Percentiles rank a stretch among this genome's conserved stretches.
phyloP scores from a whole-genome alignment of 2,329 filamentous ascomycete species.

The Scortechinia acanthostroma region DNA sequence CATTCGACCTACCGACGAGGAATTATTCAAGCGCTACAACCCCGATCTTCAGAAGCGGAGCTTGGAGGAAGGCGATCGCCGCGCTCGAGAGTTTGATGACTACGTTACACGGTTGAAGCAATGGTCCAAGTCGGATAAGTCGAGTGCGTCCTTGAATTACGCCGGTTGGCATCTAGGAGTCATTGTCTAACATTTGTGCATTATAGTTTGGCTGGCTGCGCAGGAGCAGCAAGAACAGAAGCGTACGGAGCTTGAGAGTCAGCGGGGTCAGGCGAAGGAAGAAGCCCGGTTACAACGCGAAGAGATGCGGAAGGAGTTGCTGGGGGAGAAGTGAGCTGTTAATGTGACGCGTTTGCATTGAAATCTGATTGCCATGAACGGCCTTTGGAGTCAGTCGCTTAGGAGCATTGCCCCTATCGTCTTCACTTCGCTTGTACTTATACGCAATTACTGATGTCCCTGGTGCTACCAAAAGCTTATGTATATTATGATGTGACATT shows the following conservation, averaged over 20 bases:
- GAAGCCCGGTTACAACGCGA: not conserved
- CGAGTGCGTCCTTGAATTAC: conserved; percentile 1
- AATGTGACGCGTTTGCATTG: too few species aligned
- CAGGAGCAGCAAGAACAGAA: not conserved
- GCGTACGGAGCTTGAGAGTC: not conserved
- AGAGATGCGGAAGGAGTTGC: conserved; percentile 1
- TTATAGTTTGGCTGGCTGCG: not conserved
- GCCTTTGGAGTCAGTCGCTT: too few species aligned
- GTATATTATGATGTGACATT: too few species aligned
- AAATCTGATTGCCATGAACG: too few species aligned
- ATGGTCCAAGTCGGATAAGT: conserved; percentile 2
- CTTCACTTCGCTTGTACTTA: too few species aligned
- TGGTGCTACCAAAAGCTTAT: too few species aligned
- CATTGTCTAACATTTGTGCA: not conserved
- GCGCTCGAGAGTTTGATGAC: not conserved
- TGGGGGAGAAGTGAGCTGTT: conserved; percentile 1
- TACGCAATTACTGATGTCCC: too few species aligned
- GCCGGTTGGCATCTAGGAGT: not conserved
- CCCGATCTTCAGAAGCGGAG: not conserved
- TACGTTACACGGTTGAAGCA: not conserved
- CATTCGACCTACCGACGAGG: not conserved
- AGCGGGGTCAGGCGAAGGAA: not conserved
- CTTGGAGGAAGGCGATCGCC: not conserved
- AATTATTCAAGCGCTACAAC: conserved; percentile 1
- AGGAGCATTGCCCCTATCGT: too few species aligned